A percentile compares a stretch with the other conserved stretches of the same genome.
Conservation (phyloP, 371 early-diverging fungal species). For the Amoeboaphelidium occidentale region DNA sequence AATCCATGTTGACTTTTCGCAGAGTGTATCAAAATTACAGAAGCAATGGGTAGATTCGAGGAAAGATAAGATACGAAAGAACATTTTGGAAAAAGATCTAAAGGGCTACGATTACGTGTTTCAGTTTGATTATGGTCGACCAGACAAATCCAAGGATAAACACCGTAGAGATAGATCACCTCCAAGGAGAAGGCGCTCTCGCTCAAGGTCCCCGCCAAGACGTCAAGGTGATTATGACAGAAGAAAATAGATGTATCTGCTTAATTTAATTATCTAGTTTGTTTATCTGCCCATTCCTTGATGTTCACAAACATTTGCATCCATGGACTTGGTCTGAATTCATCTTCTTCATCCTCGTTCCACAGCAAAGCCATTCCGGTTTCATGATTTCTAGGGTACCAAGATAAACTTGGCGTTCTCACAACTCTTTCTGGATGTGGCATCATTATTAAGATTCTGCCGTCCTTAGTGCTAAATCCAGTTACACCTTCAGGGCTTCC, state of each 20-base stretch:
- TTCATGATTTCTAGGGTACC: constrained; percentile 10
- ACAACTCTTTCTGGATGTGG: constrained; percentile 91
- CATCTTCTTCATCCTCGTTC: background rate
- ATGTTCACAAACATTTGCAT: constrained; percentile 55
- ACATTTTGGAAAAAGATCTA: too few relatives aligned
- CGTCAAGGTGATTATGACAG: too few relatives aligned
- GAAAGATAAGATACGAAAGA: too few relatives aligned
- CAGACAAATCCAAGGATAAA: too few relatives aligned
- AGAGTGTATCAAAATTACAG: constrained; percentile 68
- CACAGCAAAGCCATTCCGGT: background rate
- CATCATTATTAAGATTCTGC: constrained; percentile 80
- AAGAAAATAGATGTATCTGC: too few relatives aligned
- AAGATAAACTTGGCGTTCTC: constrained; percentile 58
- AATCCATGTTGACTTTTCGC: constrained; percentile 93
- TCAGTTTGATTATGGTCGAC: too few relatives aligned
- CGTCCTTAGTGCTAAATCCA: constrained; percentile 45
- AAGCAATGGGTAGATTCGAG: too few relatives aligned
- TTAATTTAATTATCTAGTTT: too few relatives aligned
- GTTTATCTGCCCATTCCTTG: constrained; percentile 56
- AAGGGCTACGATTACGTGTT: too few relatives aligned
- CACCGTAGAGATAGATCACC: too few relatives aligned
- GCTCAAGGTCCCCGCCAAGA: too few relatives aligned
- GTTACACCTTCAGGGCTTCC: constrained; percentile 67
- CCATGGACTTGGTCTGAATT: constrained; percentile 36
- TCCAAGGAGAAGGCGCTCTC: too few relatives aligned